These are phyloP conservation scores for Dichomitus squalens DNA, from an alignment of 1,284 basidiomycete species.

Conservation along the genomic window DNA sequence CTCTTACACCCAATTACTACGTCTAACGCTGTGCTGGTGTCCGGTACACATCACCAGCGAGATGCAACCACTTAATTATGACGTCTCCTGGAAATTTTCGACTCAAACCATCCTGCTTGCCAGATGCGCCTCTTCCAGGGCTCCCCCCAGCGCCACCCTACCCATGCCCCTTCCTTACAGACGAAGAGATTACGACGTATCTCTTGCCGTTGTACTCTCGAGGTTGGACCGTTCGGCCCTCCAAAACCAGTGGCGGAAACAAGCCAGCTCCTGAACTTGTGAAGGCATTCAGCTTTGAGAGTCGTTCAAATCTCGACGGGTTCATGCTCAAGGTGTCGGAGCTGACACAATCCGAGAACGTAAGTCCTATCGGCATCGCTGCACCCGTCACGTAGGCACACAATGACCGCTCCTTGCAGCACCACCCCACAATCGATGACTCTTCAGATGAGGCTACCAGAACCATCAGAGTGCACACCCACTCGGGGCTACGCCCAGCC, in stretches of 20 bases:
- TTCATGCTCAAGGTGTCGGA: slow-evolving; percentile 33
- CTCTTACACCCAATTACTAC: too few species aligned
- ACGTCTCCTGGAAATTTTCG: too few species aligned
- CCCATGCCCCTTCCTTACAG: slow-evolving; percentile 26
- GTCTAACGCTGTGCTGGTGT: too few species aligned
- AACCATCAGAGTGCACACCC: slow-evolving; percentile 26
- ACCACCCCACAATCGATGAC: slow-evolving; percentile 11
- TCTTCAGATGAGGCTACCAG: background rate
- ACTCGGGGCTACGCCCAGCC: slow-evolving; percentile 30
- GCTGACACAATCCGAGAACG: slow-evolving; percentile 34
- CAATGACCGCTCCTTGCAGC: background rate
- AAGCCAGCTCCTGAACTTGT: slow-evolving; percentile 16
- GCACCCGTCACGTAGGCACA: background rate
- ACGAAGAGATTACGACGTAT: slow-evolving; percentile 34
- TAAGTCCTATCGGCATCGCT: slow-evolving; percentile 25
- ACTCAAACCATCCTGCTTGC: background rate
- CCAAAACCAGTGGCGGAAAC: slow-evolving; percentile 10
- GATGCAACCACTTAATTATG: too few species aligned
- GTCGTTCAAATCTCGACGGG: slow-evolving; percentile 24
- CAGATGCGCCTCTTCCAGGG: slow-evolving; percentile 4
- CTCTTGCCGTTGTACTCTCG: slow-evolving; percentile 35
- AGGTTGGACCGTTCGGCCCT: slow-evolving; percentile 36
- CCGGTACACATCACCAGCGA: too few species aligned
- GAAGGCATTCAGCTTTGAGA: slow-evolving; percentile 33
- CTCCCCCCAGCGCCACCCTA: slow-evolving; percentile 24